These are phyloP conservation scores for Biscogniauxia marginata DNA, from an alignment of 2,329 filamentous ascomycete genomes.

Conservation along the genomic window DNA sequence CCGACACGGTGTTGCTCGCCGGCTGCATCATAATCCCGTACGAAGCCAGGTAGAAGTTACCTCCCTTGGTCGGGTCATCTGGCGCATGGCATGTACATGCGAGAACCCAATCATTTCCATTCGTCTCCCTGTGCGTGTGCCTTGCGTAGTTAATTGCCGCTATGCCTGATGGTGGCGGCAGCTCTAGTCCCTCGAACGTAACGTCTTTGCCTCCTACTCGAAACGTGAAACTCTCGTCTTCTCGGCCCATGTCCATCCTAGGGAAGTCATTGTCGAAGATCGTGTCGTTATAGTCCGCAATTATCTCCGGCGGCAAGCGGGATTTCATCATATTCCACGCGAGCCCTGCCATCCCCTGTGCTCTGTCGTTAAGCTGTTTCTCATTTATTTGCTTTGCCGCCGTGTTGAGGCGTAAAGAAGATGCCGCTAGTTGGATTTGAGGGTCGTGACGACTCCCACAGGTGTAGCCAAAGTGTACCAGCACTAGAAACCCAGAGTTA, in stretches of 20 bases:
- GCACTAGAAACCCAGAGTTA: background rate
- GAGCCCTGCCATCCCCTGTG: constrained; percentile 22
- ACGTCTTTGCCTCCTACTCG: constrained; percentile 9
- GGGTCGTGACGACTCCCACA: constrained; percentile 9
- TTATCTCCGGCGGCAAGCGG: constrained; percentile 17
- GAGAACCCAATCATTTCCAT: constrained; percentile 21
- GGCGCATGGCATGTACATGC: constrained; percentile 14
- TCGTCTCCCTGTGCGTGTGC: constrained; percentile 16
- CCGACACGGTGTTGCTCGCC: constrained; percentile 18
- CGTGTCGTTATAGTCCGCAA: constrained; percentile 17
- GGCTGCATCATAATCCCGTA: constrained; percentile 24
- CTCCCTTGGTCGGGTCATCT: constrained; percentile 10
- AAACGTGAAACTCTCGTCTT: constrained; percentile 17
- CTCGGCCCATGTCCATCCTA: constrained; percentile 20
- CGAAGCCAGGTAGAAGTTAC: constrained; percentile 21
- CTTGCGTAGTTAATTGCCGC: constrained; percentile 19
- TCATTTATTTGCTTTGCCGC: constrained; percentile 3
- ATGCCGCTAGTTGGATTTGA: constrained; percentile 9
- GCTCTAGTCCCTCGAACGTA: constrained; percentile 15
- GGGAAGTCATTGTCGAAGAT: constrained; percentile 15
- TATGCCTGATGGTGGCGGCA: constrained; percentile 17
- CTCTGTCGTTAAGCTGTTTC: constrained; percentile 6
- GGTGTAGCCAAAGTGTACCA: constrained; percentile 22
- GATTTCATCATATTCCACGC: constrained; percentile 23
- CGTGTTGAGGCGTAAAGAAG: constrained; percentile 1